These are phyloP conservation scores for Citeromyces nyonsensis DNA, from an alignment of 805 yeast species.

Conservation along the genomic window DNA sequence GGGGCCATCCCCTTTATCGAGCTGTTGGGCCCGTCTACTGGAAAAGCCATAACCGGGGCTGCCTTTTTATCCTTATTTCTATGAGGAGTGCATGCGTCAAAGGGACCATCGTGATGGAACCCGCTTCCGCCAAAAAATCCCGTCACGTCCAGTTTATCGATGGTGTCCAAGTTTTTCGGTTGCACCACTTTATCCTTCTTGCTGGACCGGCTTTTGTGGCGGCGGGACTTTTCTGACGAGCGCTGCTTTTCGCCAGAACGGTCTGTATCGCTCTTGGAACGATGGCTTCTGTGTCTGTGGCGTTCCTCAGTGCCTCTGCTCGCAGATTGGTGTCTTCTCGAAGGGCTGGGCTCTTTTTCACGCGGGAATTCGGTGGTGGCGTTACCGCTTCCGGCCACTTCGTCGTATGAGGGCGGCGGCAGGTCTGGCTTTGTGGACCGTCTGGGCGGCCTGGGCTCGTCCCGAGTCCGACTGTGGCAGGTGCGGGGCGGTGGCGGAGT, in stretches of 20 bases:
- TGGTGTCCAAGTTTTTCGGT: conserved; percentile 76
- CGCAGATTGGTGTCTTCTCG: conserved; percentile 2
- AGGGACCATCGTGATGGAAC: conserved; percentile 98
- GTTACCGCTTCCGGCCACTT: conserved; percentile 37
- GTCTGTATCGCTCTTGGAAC: conserved; percentile 5
- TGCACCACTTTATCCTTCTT: conserved; percentile 28
- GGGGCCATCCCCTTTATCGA: conserved; percentile 59
- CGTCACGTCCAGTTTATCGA: conserved; percentile 91
- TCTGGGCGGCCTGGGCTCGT: conserved; percentile 3
- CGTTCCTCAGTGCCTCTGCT: not conserved
- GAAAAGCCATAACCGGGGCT: conserved; percentile 94
- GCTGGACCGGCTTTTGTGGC: conserved; percentile 1
- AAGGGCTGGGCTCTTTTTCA: conserved; percentile 24
- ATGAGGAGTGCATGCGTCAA: conserved; percentile 96
- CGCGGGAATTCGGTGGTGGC: conserved; percentile 31
- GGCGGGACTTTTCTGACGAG: conserved; percentile 10
- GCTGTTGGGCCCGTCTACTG: conserved; percentile 88
- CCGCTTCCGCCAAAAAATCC: conserved; percentile 87
- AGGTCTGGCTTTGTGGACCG: not conserved
- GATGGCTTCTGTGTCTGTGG: conserved; percentile 3
- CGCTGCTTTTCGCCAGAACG: conserved; percentile 5
- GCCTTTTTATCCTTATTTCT: conserved; percentile 60
- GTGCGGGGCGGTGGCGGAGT: conserved; percentile 6
- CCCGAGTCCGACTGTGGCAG: conserved; percentile 6
- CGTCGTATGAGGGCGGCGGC: conserved; percentile 55